Conservation (phyloP, 257 asterid species). For the Ophiorrhiza pumila region DNA sequence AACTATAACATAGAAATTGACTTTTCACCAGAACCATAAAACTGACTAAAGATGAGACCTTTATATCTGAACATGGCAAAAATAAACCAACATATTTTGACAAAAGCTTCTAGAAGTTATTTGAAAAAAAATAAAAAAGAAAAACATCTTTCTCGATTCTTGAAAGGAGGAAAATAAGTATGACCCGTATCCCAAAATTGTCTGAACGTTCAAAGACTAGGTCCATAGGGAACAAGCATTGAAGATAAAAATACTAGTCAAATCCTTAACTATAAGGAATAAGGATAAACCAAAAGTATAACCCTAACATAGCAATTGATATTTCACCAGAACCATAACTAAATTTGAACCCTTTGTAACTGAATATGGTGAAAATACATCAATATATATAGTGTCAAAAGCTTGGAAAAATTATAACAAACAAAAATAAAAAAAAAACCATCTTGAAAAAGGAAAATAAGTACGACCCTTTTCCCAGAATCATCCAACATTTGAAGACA, state of each 20-base stretch:
- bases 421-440: background rate
- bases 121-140: no score
- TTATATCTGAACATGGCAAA: constrained; percentile 7
- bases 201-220: constrained; percentile 2
- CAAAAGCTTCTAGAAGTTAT: background rate
- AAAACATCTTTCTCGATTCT: background rate
- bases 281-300: constrained; percentile 3
- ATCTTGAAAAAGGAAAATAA: constrained; percentile 5
- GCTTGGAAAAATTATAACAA: background rate
- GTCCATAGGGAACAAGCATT: no score
- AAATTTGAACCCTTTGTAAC: constrained; percentile 19
- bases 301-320: background rate
- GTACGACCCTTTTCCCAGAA: constrained; percentile 13
- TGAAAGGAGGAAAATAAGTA: constrained; percentile 4
- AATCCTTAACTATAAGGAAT: no score
- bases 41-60: constrained; percentile 17
- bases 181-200: constrained; percentile 10
- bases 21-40: constrained; percentile 9
- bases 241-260: no score
- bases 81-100: background rate
- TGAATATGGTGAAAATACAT: constrained; percentile 5
- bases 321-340: constrained; percentile 8
- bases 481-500: constrained; percentile 1
- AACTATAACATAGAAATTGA: background rate
- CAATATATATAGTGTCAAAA: background rate